Evolutionary conservation across 1,284 basidiomycete species (phyloP), one percentile per base, ranked within the genome.

Genomic region (Rhodotorula sp.): DNA sequence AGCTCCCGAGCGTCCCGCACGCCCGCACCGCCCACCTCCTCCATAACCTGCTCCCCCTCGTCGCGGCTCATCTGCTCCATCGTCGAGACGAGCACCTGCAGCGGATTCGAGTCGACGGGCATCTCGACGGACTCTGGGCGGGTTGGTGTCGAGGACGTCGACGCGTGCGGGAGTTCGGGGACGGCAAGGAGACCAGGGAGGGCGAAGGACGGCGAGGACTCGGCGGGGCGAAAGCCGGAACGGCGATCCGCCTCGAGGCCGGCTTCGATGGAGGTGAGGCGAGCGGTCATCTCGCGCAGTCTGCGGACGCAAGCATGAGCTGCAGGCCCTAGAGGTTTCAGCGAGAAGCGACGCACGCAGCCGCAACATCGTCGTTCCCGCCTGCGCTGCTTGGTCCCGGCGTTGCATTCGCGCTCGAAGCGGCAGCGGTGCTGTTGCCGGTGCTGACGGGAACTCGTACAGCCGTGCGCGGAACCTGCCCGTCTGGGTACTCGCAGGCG

Each of bases 41-140:
- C 57, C 13, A 63, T 61, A 46, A 53, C 56, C 55, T 61, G 56
- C 48, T 60, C 62, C n/a, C 37, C 17, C 39, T 73, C 71, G 10
- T 64, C 48, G 27, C 68, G 64, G n/a, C 62, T 69, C 57, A 73
- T 61, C 48, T 66, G 50, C 39, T 73, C 71, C 66, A 70, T 63
- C 15, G 72, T 73, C 34, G 59, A 60, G 36, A 67, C 70, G 46
- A 75, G 71, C 9, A 75, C 66, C 32, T 75, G 74, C 8, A 75
- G 54, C 37, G 74, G 74, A 36, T 70, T 72, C 12, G 66, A 50
- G n/a, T 75, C 74, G 62, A 46, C 60, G 0, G 74, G 71, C 60
- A 72, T 57, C 21, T 75, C 71, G 50, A 70, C 36, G 29, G 54
- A n/a, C 8, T 69, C 61, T n/a, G 50, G n/a, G 25, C 67, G 61